A percentile compares a stretch with the other conserved stretches of the same genome.
phyloP scores from a whole-genome alignment of 1,139 yeast species.

The Protomyces macrosporus region DNA sequence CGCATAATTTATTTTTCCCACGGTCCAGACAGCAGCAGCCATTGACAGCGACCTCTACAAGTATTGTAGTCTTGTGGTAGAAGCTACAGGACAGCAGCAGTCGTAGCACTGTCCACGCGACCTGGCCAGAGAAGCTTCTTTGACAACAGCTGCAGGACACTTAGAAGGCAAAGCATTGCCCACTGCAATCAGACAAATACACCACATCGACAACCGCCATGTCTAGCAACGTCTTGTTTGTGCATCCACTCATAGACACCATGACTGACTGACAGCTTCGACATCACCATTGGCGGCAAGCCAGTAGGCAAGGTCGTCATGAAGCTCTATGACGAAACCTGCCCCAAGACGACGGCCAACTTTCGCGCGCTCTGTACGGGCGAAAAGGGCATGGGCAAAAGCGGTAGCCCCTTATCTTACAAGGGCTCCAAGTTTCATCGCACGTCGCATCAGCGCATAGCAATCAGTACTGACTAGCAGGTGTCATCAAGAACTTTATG shows the following conservation, averaged over 20 bases:
- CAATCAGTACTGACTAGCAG: too few species aligned
- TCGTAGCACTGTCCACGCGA: too few species aligned
- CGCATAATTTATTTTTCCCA: too few species aligned
- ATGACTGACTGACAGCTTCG: conserved; percentile 42
- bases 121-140: too few species aligned
- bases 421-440: conserved; percentile 86
- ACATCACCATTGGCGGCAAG: conserved; percentile 57
- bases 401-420: conserved; percentile 45
- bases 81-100: too few species aligned
- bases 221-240: not conserved
- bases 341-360: conserved; percentile 90
- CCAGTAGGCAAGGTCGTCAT: conserved; percentile 64
- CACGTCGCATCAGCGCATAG: too few species aligned
- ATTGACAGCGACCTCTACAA: too few species aligned
- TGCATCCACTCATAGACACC: not conserved
- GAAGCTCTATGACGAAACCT: conserved; percentile 48
- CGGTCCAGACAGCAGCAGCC: too few species aligned
- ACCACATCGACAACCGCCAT: not conserved
- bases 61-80: too few species aligned
- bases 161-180: too few species aligned
- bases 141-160: too few species aligned
- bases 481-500: conserved; percentile 77
- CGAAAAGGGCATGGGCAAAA: conserved; percentile 74
- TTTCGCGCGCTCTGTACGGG: conserved; percentile 89
- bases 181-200: too few species aligned